Percentiles rank a stretch among this genome's conserved stretches.
Evolutionary conservation across 2,329 filamentous ascomycete genomes (phyloP).

Genomic region (Mycocentrospora acerina): DNA sequence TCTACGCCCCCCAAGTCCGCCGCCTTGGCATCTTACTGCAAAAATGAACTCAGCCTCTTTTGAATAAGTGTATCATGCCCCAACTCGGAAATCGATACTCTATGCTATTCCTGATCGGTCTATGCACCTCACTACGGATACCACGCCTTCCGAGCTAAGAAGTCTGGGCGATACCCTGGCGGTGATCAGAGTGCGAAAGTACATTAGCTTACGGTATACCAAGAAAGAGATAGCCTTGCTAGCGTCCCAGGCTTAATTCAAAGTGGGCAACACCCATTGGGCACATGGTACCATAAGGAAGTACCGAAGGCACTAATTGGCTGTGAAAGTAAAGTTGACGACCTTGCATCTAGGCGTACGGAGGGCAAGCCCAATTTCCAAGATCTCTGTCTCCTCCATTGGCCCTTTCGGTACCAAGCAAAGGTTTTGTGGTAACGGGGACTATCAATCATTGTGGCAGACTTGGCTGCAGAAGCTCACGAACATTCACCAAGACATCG

Average conservation of each 20-base stretch:
- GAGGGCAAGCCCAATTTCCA: constrained; percentile 1
- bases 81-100: no score
- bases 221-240: no score
- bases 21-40: no score
- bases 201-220: constrained; percentile 6
- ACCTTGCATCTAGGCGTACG: constrained; percentile 5
- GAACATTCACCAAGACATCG: constrained; percentile 11
- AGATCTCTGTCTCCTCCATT: constrained; percentile 3
- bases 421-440: neutral
- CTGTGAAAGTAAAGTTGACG: constrained; percentile 2
- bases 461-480: constrained; percentile 17
- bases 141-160: constrained; percentile 20
- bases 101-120: no score
- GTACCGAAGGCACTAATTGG: constrained; percentile 4
- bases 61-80: no score
- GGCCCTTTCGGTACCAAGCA: constrained; percentile 7
- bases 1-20: no score
- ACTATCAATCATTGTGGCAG: constrained; percentile 11
- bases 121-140: constrained; percentile 14
- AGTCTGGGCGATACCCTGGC: constrained; percentile 34
- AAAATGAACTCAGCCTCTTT: no score
- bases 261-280: neutral
- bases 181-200: constrained; percentile 13
- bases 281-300: constrained; percentile 10
- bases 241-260: no score